Percentiles rank a stretch among this genome's conserved stretches.
phyloP scores from a whole-genome alignment of 192 early-diverging fungal genomes.

The Geosiphon pyriformis region DNA sequence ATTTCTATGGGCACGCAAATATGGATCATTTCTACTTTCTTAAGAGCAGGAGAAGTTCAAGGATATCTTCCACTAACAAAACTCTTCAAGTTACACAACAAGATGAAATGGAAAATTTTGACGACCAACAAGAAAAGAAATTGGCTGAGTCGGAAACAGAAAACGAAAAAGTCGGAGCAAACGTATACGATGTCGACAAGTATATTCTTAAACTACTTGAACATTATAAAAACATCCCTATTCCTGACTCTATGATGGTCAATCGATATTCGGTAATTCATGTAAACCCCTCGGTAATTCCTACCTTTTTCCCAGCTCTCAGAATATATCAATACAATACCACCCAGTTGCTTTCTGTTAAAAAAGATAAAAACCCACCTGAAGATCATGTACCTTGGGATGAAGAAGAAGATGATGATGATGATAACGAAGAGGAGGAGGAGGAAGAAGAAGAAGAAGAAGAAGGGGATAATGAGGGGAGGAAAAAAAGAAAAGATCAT shows the following conservation, averaged over 20 bases:
- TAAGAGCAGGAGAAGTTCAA: background rate
- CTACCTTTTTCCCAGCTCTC: constrained; percentile 47
- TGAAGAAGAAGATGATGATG: background rate
- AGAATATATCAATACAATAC: constrained; percentile 47
- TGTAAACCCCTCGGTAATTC: constrained; percentile 54
- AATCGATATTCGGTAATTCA: constrained; percentile 30
- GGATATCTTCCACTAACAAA: background rate
- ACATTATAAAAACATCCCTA: constrained; percentile 31
- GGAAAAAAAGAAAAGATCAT: background rate
- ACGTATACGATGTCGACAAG: background rate
- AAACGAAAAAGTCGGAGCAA: constrained; percentile 1
- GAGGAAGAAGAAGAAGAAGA: background rate
- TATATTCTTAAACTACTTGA: constrained; percentile 28
- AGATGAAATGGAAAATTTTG: background rate
- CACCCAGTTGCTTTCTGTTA: background rate
- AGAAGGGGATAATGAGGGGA: background rate
- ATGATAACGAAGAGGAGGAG: constrained; percentile 5
- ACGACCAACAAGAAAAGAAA: constrained; percentile 2
- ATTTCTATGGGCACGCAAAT: constrained; percentile 73
- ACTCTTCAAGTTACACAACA: background rate
- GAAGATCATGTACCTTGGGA: background rate
- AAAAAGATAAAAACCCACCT: background rate
- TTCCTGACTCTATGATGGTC: background rate
- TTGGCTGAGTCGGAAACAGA: background rate
- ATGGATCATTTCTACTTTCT: constrained; percentile 65